phyloP scores from a whole-genome alignment of 108 stramenopile genomes.

The Mediolabrus comicus region DNA sequence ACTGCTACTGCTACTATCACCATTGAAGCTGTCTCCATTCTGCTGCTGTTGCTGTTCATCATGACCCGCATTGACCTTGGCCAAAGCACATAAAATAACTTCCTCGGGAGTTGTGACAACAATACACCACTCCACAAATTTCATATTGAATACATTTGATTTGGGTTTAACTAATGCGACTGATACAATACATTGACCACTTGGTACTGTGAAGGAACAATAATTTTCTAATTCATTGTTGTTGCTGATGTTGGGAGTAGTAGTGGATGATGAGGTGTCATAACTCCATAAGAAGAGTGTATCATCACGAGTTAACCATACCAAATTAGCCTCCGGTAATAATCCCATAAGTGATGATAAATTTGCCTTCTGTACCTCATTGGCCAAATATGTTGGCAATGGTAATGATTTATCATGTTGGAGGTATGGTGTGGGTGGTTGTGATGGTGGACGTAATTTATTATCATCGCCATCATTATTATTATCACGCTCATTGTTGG shows the following conservation, averaged over 20 bases:
- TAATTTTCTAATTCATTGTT: slow-evolving; percentile 44
- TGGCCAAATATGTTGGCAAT: slow-evolving; percentile 59
- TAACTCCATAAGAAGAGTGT: slow-evolving; percentile 90
- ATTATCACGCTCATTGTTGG: too few species aligned
- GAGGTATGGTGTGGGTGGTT: slow-evolving; percentile 24
- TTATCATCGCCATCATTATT: neutral
- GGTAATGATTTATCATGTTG: slow-evolving; percentile 64
- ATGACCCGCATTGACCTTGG: slow-evolving; percentile 23
- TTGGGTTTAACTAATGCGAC: slow-evolving; percentile 88
- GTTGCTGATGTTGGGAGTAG: neutral
- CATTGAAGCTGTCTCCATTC: slow-evolving; percentile 13
- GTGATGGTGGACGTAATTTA: neutral
- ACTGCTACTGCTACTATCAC: neutral
- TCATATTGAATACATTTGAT: slow-evolving; percentile 78
- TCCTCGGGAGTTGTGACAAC: slow-evolving; percentile 92
- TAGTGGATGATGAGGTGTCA: slow-evolving; percentile 8
- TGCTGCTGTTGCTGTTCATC: neutral
- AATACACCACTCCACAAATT: slow-evolving; percentile 85
- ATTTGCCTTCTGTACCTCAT: slow-evolving; percentile 44
- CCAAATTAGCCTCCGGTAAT: slow-evolving; percentile 84
- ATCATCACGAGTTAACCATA: slow-evolving; percentile 92
- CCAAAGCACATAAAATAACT: slow-evolving; percentile 82
- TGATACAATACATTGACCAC: slow-evolving; percentile 72
- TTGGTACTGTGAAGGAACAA: slow-evolving; percentile 74
- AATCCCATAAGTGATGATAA: slow-evolving; percentile 86